Evolutionary conservation across 2,329 filamentous ascomycete genomes (phyloP).

Genomic region (Aspergillus ustus): DNA sequence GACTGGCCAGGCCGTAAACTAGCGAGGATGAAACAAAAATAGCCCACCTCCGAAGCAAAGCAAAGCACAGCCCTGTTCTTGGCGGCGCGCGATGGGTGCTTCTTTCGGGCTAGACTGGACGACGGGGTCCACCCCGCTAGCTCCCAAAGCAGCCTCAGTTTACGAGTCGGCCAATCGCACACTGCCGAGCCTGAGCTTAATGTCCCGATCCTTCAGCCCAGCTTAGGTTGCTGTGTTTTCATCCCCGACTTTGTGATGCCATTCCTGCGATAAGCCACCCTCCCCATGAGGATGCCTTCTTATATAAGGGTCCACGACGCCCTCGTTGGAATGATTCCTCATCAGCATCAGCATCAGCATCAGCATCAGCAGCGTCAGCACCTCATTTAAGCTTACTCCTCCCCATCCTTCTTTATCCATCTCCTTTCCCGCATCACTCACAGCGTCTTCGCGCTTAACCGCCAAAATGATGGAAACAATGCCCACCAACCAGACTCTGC

Average conservation of each 20-base stretch:
- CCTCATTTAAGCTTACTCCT: not conserved
- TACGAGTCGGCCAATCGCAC: not conserved
- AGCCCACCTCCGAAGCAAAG: not conserved
- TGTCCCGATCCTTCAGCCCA: not conserved
- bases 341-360: not conserved
- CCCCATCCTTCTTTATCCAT: not conserved
- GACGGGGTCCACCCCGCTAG: not conserved
- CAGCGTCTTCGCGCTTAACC: not conserved
- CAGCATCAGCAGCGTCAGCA: not conserved
- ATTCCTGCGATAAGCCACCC: not conserved
- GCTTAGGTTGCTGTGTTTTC: not conserved
- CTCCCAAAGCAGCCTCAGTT: not conserved
- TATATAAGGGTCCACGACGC: not conserved
- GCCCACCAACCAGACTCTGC: conserved; percentile 7
- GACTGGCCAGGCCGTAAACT: not conserved
- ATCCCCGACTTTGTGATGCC: not conserved
- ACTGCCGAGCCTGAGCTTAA: not conserved
- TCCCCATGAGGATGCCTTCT: not conserved
- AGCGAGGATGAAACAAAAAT: not conserved
- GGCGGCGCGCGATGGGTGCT: not conserved
- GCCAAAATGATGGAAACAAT: conserved; percentile 3
- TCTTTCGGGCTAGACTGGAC: not conserved
- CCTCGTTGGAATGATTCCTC: not conserved
- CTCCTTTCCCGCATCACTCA: not conserved
- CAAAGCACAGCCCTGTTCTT: not conserved